Conservation (phyloP, 345 rosid species). For the Rhodamnia rubescens region DNA sequence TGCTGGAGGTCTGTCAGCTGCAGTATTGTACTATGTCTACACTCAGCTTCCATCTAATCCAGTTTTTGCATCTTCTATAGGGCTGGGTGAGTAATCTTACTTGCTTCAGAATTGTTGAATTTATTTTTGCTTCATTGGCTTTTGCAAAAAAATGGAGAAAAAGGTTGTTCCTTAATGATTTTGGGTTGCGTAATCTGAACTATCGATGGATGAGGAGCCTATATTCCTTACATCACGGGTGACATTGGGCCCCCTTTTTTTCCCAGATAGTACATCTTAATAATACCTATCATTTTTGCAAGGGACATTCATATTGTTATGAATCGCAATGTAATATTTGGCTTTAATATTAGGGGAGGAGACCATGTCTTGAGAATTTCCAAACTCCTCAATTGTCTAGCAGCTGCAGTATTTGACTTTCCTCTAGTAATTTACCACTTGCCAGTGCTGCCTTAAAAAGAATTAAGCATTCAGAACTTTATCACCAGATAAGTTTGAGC, state of each 20-base stretch:
- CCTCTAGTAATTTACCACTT: neutral
- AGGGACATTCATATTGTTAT: neutral
- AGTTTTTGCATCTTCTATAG: conserved; percentile 62
- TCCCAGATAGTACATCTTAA: neutral
- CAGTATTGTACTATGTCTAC: conserved; percentile 51
- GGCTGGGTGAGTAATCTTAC: conserved; percentile 53
- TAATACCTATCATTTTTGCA: neutral
- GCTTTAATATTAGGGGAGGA: neutral
- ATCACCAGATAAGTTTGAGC: neutral
- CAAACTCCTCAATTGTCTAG: neutral
- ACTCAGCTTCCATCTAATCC: conserved; percentile 68
- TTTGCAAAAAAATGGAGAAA: neutral
- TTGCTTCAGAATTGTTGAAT: neutral
- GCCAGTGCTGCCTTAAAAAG: neutral
- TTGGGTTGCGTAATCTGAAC: neutral
- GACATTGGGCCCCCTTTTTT: neutral
- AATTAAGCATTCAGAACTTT: neutral
- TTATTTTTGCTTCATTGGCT: neutral
- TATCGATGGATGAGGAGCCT: neutral
- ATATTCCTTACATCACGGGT: neutral
- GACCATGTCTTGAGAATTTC: neutral
- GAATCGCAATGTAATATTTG: neutral
- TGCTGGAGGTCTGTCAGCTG: conserved; percentile 75
- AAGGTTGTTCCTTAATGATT: neutral
- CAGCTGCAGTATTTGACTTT: neutral